Conservation (phyloP, 768 basidiomycete genomes). For the Termitomyces sp. region DNA sequence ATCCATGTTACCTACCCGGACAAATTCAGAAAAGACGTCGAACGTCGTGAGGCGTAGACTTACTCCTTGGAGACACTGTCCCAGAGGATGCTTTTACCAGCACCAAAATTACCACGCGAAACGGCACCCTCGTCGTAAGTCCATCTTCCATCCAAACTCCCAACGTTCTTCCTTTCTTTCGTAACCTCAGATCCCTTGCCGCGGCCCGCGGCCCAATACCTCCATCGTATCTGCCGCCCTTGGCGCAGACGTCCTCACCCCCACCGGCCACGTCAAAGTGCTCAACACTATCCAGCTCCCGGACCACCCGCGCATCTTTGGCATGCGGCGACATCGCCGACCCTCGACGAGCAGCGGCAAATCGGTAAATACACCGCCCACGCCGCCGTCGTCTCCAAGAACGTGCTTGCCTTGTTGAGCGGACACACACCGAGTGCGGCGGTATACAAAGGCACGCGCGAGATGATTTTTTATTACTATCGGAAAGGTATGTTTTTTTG, state of each 20-base stretch:
- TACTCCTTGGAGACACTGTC: conserved; percentile 48
- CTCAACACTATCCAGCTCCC: conserved; percentile 51
- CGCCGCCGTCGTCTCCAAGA: conserved; percentile 36
- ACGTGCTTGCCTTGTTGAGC: conserved; percentile 39
- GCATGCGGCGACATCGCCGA: conserved; percentile 64
- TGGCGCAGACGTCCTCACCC: conserved; percentile 28
- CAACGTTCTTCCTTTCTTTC: not conserved
- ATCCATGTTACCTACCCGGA: conserved; percentile 50
- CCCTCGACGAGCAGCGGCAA: conserved; percentile 58
- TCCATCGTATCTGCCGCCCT: conserved; percentile 38
- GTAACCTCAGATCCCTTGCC: conserved; percentile 26
- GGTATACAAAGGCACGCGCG: conserved; percentile 41
- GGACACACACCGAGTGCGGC: conserved; percentile 26
- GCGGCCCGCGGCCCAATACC: conserved; percentile 44
- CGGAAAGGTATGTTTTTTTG: conserved; percentile 38
- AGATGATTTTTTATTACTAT: conserved; percentile 51
- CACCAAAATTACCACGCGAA: conserved; percentile 41
- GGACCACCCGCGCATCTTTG: conserved; percentile 47
- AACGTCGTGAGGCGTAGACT: conserved; percentile 38
- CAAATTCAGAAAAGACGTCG: conserved; percentile 44
- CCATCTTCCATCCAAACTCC: not conserved
- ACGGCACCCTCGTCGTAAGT: conserved; percentile 53
- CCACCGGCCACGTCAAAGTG: conserved; percentile 41
- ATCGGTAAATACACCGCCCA: conserved; percentile 40
- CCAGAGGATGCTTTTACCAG: conserved; percentile 28